Percentiles rank a stretch among this genome's conserved stretches.
These are phyloP conservation scores for Furculomyces boomerangus DNA, from an alignment of 371 early-diverging fungal species.

Conservation along the genomic window DNA sequence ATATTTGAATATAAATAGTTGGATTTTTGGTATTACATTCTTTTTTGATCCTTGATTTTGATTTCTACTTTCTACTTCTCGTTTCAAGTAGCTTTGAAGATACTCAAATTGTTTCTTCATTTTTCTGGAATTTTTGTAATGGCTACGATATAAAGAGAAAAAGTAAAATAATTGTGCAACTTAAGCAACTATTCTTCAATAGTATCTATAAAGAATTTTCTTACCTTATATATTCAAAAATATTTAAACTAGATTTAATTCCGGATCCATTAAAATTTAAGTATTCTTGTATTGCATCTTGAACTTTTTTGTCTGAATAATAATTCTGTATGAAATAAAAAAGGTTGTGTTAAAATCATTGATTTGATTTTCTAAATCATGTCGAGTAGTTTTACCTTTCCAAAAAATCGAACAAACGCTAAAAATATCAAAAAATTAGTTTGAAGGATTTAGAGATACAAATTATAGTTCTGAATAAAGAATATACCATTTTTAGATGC, in stretches of 20 bases:
- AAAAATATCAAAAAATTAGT: neutral
- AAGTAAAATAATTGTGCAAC: too few species aligned
- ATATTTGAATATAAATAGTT: neutral
- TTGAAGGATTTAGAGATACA: too few species aligned
- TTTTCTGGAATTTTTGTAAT: too few species aligned
- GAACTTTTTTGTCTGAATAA: neutral
- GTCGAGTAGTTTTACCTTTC: neutral
- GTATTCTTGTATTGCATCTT: neutral
- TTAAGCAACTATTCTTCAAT: neutral
- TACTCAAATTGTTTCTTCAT: too few species aligned
- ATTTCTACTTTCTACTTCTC: too few species aligned
- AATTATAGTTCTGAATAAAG: too few species aligned
- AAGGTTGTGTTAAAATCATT: neutral
- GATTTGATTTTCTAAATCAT: neutral
- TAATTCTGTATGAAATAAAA: neutral
- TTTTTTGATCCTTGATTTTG: too few species aligned
- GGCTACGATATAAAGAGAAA: too few species aligned
- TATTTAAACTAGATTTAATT: neutral
- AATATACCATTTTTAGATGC: too few species aligned
- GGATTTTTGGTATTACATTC: too few species aligned
- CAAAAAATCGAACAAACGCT: neutral
- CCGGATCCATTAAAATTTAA: neutral
- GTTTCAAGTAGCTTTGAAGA: too few species aligned
- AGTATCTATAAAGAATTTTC: neutral
- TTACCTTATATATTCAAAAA: neutral